Evolutionary conservation across 1,284 basidiomycete species (phyloP).

Genomic region (Sporisorium iseilematis-ciliati): DNA sequence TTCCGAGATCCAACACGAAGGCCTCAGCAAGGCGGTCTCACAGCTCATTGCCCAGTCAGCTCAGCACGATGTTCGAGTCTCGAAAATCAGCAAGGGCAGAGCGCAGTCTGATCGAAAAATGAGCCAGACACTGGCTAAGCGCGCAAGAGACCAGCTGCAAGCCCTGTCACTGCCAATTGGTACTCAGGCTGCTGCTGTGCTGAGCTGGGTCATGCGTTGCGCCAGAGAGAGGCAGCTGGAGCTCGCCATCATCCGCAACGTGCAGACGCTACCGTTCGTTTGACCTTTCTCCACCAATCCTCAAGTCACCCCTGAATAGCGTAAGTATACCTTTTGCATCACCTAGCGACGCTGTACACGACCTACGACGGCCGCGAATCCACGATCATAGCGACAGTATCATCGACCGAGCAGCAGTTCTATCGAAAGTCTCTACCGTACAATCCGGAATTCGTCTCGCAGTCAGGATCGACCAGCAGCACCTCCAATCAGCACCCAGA

Average conservation of each 20-base stretch:
- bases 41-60: conserved; percentile 1
- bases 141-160: not conserved
- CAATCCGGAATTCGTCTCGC: not conserved
- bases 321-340: conserved; percentile 40
- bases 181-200: conserved; percentile 7
- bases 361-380: conserved; percentile 4
- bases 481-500: not conserved
- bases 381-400: not conserved
- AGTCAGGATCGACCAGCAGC: not conserved
- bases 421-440: not conserved
- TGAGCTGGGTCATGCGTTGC: not conserved
- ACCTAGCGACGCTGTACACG: conserved; percentile 14
- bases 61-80: not conserved
- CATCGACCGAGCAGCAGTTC: not conserved
- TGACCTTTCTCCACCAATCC: conserved; percentile 53
- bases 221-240: not conserved
- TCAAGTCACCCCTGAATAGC: conserved; percentile 47
- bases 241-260: conserved; percentile 47
- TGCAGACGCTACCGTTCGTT: conserved; percentile 20
- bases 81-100: not conserved
- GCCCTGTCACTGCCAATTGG: not conserved
- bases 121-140: not conserved
- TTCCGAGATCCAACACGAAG: no score
- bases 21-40: not conserved
- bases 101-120: not conserved